Percentiles rank a stretch among this genome's conserved stretches.
Evolutionary conservation across 2,329 filamentous ascomycete genomes (phyloP).

Genomic region (Xylariales sp.): DNA sequence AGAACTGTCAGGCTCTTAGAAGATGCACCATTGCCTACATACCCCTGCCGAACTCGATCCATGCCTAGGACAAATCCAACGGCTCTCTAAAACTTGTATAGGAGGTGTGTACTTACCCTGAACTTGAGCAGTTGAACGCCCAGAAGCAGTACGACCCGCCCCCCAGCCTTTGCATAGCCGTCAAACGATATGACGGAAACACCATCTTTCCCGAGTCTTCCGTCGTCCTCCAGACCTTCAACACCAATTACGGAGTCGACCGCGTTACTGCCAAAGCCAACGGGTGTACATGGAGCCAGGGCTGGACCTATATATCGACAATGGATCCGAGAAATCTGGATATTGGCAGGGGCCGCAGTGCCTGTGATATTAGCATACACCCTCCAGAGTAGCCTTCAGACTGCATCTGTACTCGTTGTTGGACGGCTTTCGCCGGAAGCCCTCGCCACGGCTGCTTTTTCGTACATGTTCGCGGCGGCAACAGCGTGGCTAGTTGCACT

Average conservation of each 20-base stretch:
- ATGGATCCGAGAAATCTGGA: constrained; percentile 70
- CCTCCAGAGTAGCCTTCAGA: constrained; percentile 87
- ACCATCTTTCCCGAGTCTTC: constrained; percentile 26
- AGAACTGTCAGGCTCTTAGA: not conserved
- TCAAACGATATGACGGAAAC: constrained; percentile 36
- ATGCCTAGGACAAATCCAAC: not conserved
- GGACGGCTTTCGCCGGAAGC: constrained; percentile 83
- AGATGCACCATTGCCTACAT: not conserved
- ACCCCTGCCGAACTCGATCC: not conserved
- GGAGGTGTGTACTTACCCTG: not conserved
- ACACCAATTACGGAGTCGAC: constrained; percentile 39
- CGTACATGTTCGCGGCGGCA: constrained; percentile 94
- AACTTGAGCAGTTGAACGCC: constrained; percentile 5
- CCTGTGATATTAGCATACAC: constrained; percentile 88
- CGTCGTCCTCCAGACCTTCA: constrained; percentile 26
- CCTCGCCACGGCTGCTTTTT: constrained; percentile 84
- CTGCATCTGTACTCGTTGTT: constrained; percentile 82
- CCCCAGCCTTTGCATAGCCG: not conserved
- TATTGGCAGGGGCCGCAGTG: constrained; percentile 75
- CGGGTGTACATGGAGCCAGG: not conserved
- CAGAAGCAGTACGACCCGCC: constrained; percentile 9
- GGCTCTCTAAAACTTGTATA: constrained; percentile 5
- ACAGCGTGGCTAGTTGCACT: constrained; percentile 88
- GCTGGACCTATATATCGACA: constrained; percentile 32
- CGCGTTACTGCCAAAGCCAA: constrained; percentile 41